Percentiles rank a stretch among this genome's conserved stretches.
phyloP scores from a whole-genome alignment of 2,329 filamentous ascomycete genomes.

The Penicillium sp. region DNA sequence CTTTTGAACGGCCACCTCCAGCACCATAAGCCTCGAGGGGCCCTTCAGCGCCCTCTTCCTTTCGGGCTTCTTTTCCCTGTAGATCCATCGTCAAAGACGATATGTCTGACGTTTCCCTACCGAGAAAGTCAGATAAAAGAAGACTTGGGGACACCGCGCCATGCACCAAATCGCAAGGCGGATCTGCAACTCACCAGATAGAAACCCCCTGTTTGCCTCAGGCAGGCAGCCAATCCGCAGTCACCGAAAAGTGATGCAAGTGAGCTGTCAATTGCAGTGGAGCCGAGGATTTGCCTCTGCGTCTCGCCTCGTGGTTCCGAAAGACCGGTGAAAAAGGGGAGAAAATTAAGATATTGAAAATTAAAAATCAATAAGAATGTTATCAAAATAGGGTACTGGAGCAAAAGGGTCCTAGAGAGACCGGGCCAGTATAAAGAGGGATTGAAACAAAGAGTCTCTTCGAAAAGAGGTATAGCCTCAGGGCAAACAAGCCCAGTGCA shows the following conservation, averaged over 20 bases:
- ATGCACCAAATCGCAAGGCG: slow-evolving; percentile 3
- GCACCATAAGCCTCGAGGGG: slow-evolving; percentile 36
- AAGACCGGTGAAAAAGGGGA: background rate
- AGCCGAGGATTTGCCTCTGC: slow-evolving; percentile 24
- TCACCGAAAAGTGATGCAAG: slow-evolving; percentile 28
- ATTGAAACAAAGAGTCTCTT: slow-evolving; percentile 1
- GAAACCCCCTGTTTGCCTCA: slow-evolving; percentile 27
- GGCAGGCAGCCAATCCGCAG: slow-evolving; percentile 30
- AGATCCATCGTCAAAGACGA: slow-evolving; percentile 39
- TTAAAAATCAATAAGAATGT: background rate
- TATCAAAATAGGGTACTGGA: background rate
- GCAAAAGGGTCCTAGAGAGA: background rate
- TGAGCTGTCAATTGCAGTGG: slow-evolving; percentile 30
- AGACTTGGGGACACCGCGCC: slow-evolving; percentile 1
- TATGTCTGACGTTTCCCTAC: slow-evolving; percentile 6
- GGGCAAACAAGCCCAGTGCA: slow-evolving; percentile 9
- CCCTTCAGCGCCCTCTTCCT: slow-evolving; percentile 40
- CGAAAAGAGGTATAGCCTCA: slow-evolving; percentile 2
- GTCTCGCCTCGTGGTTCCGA: slow-evolving; percentile 23
- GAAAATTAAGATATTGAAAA: slow-evolving; percentile 2
- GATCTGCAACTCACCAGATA: slow-evolving; percentile 10
- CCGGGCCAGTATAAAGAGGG: background rate
- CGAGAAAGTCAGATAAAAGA: slow-evolving; percentile 18
- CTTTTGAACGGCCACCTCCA: slow-evolving; percentile 34
- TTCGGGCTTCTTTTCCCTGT: slow-evolving; percentile 43